A percentile compares a stretch with the other conserved stretches of the same genome.
Evolutionary conservation across 257 asterid species (phyloP).

Genomic region (Paulownia fortunei): DNA sequence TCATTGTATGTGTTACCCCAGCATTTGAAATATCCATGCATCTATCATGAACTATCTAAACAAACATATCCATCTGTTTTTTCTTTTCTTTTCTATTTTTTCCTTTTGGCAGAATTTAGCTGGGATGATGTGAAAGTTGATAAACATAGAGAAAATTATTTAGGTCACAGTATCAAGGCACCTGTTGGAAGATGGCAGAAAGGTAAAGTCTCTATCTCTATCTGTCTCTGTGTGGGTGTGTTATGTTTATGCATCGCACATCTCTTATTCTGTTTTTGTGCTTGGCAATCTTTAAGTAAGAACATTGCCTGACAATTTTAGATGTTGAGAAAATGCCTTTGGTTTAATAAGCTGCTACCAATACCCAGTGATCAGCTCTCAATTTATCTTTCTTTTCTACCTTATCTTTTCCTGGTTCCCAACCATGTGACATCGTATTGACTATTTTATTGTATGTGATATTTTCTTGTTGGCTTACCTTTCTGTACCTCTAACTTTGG

Average conservation of each 20-base stretch:
- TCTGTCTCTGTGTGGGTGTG: neutral
- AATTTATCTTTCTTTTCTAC: neutral
- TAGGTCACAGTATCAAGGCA: constrained; percentile 97
- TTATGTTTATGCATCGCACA: neutral
- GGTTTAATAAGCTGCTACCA: neutral
- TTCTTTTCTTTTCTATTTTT: constrained; percentile 18
- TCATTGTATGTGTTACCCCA: neutral
- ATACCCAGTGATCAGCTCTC: neutral
- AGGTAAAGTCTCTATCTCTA: constrained; percentile 52
- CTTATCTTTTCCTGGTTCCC: neutral
- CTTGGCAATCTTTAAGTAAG: neutral
- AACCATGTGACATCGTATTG: neutral
- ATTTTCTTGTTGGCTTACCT: neutral
- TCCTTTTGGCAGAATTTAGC: constrained; percentile 93
- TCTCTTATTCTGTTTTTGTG: neutral
- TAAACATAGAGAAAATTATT: constrained; percentile 90
- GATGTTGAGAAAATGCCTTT: neutral
- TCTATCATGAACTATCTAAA: neutral
- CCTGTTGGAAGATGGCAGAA: constrained; percentile 99
- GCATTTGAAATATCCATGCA: neutral
- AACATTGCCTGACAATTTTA: neutral
- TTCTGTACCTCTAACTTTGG: neutral
- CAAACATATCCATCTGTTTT: neutral
- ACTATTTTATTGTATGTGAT: no score
- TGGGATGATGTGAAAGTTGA: constrained; percentile 99